Conservation (phyloP, 331 rosid genomes). For the Prunus yedoensis region DNA sequence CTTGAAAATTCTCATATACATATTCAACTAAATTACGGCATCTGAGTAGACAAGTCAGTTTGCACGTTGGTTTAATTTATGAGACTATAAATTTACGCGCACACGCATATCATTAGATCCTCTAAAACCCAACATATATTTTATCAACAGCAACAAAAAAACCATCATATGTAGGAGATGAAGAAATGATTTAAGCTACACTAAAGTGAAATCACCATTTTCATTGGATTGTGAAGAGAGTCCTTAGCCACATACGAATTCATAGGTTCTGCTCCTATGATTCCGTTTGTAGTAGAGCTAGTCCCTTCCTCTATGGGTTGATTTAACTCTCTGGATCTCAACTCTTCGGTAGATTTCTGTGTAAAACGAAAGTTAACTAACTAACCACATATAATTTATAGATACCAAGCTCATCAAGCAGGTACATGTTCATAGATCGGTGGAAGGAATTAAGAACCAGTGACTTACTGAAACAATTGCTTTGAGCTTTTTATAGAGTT, state of each 20-base stretch:
- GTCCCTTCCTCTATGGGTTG: neutral
- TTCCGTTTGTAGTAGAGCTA: no score
- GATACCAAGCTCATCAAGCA: neutral
- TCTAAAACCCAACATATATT: neutral
- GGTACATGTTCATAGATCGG: neutral
- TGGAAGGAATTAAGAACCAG: neutral
- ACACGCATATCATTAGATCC: neutral
- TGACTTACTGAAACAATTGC: neutral
- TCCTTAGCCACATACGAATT: no score
- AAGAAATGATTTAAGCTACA: neutral
- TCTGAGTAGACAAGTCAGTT: neutral
- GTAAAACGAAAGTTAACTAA: neutral
- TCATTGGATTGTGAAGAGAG: neutral
- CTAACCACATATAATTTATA: neutral
- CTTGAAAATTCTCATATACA: no score
- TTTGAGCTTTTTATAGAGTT: no score
- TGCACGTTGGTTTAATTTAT: neutral
- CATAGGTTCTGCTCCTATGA: neutral
- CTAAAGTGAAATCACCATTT: neutral
- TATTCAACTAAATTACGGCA: no score
- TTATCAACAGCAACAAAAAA: no score
- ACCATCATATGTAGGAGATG: no score
- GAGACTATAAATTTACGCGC: neutral
- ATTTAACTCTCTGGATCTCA: no score
- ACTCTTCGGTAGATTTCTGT: neutral